Conservation (phyloP, 192 early-diverging fungal species). For the Chytriomyces confervae region DNA sequence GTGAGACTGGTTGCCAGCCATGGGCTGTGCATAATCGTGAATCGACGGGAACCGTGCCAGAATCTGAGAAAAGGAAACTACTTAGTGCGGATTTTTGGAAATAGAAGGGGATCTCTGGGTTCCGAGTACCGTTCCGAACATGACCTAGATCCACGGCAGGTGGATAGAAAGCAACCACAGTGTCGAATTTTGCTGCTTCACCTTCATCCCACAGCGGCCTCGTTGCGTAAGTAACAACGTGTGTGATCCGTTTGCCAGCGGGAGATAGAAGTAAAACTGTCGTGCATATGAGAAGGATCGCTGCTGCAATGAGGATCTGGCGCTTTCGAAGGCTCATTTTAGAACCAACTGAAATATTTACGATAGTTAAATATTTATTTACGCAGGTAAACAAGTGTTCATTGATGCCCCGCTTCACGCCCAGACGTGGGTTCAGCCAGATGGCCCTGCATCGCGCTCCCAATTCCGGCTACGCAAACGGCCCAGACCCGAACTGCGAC, state of each 20-base stretch:
- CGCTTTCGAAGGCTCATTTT: not conserved
- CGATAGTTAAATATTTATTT: no score
- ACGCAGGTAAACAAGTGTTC: no score
- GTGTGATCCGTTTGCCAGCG: not conserved
- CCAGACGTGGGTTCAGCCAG: no score
- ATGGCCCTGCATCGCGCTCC: no score
- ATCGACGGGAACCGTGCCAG: not conserved
- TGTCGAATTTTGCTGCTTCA: not conserved
- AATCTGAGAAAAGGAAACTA: not conserved
- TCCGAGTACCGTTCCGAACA: no score
- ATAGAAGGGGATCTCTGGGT: no score
- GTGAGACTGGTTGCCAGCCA: constrained; percentile 52
- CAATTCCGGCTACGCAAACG: not conserved
- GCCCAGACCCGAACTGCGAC: not conserved
- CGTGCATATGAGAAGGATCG: not conserved
- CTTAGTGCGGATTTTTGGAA: not conserved
- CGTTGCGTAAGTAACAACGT: constrained; percentile 32
- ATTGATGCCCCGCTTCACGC: no score
- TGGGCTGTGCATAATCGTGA: constrained; percentile 51
- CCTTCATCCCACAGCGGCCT: constrained; percentile 31
- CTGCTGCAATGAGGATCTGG: not conserved
- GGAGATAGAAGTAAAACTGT: not conserved
- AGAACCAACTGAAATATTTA: no score
- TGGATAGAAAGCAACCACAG: constrained; percentile 4
- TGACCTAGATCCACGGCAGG: not conserved